These are phyloP conservation scores for Cyberlindnera petersonii DNA, from an alignment of 805 yeast species.

Conservation along the genomic window DNA sequence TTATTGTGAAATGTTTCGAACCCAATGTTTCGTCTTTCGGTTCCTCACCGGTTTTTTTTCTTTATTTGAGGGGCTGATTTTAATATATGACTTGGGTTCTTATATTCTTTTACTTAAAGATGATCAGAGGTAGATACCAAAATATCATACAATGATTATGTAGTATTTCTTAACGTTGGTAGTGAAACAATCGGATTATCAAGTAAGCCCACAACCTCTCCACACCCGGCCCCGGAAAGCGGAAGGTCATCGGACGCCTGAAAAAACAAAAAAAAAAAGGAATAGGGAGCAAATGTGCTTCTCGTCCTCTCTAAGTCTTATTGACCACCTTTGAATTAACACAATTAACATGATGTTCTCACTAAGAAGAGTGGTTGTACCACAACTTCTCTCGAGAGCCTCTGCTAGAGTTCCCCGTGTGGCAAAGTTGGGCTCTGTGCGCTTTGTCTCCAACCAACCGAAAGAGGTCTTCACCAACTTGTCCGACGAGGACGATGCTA, in stretches of 20 bases:
- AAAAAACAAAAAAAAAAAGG: conserved; percentile 2
- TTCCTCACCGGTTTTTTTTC: too few species aligned
- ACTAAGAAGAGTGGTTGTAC: conserved; percentile 12
- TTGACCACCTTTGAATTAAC: too few species aligned
- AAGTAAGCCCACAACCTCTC: too few species aligned
- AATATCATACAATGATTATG: too few species aligned
- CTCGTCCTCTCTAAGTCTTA: too few species aligned
- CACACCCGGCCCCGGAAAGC: too few species aligned
- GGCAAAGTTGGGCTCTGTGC: conserved; percentile 11
- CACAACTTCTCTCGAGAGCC: conserved; percentile 14
- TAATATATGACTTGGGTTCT: conserved; percentile 4
- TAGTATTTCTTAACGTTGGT: too few species aligned
- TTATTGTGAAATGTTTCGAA: too few species aligned
- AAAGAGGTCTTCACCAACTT: conserved; percentile 47
- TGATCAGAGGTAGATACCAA: too few species aligned
- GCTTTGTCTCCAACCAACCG: conserved; percentile 29
- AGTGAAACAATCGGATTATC: too few species aligned
- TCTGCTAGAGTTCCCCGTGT: conserved; percentile 5
- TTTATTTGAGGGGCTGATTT: background rate
- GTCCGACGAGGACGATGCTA: conserved; percentile 60
- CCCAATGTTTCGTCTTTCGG: background rate
- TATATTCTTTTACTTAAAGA: too few species aligned
- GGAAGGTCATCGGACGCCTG: conserved; percentile 1
- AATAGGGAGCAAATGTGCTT: too few species aligned
- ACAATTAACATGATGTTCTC: conserved; percentile 14